Evolutionary conservation across 2,329 filamentous ascomycete genomes (phyloP), one percentile per base, ranked within the genome.

Genomic region (Colletotrichum sansevieriae): DNA sequence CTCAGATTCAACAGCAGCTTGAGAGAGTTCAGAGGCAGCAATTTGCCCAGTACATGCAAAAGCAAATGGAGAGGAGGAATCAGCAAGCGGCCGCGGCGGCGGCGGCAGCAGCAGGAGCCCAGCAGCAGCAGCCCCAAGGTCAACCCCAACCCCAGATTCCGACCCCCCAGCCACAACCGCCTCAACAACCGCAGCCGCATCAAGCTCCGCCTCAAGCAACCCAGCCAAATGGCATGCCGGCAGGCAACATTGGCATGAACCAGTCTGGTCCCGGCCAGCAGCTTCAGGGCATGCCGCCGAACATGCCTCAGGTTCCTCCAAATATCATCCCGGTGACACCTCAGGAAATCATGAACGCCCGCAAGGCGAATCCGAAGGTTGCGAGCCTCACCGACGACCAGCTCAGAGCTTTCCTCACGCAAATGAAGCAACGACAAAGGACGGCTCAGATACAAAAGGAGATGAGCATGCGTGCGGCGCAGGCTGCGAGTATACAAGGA

Each of bases 11-110:
- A 22, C 71, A 63, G 6, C 78, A 80, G 60, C 75, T 85, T 12
- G 68, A 69, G 3, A 68, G 64, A 2, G 59, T 81, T 6, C 83
- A 85, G 65, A 73, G 78, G 18, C 74, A 75, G 57, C 83, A 85
- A 60, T 84, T 84, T 62, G 65, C 39, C 58, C 73, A 61, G 5
- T 55, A 73, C 15, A 58, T 74, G 43, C 72, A 75, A 10, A 74
- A 71, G 65, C 65, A 69, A 41, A 56, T 71, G 43, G 71, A 71
- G 29, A 65, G 60, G 37, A 59, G 68, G 22, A 66, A 46, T 37
- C 74, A 59, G 18, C 25, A 25, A 11, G 49, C 49, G 4, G 25
- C 25, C 72, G 10, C 75, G 74, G 10, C 75, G 74, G 10, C 75
- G 74, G 41, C 71, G 73, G 25, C 72, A 73, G 55, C 71, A 73